phyloP scores from a whole-genome alignment of 441 rosid species.

The Corymbia citriodora region DNA sequence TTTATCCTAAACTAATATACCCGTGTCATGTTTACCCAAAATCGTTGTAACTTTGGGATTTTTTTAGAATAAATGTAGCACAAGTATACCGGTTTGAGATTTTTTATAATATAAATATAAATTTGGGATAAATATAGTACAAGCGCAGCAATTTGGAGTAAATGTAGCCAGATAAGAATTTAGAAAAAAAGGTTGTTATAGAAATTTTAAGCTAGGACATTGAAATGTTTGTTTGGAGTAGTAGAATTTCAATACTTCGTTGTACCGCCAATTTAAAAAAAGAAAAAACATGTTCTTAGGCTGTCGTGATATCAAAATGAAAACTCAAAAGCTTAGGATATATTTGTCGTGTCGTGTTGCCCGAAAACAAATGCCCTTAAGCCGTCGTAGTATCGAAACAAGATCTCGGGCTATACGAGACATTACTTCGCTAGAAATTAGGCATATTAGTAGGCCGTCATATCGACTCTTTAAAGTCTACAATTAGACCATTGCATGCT shows the following conservation, averaged over 20 bases:
- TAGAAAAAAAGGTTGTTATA: not conserved
- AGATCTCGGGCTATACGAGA: not conserved
- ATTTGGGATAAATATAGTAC: not conserved
- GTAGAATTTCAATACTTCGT: not conserved
- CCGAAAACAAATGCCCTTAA: no score
- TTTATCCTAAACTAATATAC: no score
- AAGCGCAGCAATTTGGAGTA: not conserved
- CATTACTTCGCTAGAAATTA: not conserved
- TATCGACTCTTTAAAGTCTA: no score
- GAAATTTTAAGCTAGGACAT: not conserved
- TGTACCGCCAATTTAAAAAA: not conserved
- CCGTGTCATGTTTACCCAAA: fast-evolving
- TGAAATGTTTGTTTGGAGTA: not conserved
- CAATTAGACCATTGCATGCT: not conserved
- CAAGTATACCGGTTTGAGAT: not conserved
- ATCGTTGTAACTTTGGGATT: not conserved
- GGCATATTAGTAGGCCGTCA: not conserved
- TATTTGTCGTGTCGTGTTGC: no score
- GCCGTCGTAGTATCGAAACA: not conserved
- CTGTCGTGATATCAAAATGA: not conserved
- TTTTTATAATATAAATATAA: not conserved
- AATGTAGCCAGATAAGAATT: not conserved
- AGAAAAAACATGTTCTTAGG: not conserved
- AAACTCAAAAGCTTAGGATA: not conserved
- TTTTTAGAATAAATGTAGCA: not conserved